phyloP scores from a whole-genome alignment of 2,329 filamentous ascomycete species.

The Curvularia lunata region DNA sequence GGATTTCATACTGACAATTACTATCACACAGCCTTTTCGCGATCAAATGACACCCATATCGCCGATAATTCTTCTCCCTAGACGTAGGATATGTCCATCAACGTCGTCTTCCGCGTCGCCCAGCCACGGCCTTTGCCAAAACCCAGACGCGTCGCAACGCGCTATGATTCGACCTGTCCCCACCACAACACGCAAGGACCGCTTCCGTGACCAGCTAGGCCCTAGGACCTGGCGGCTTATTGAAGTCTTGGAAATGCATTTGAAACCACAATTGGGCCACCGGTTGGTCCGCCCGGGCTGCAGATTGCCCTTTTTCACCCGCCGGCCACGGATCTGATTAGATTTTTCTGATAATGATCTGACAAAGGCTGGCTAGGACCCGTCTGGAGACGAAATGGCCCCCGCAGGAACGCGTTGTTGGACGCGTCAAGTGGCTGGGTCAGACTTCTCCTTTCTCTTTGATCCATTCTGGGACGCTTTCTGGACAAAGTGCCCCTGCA shows the following conservation, averaged over 20 bases:
- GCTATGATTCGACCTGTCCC: constrained; percentile 38
- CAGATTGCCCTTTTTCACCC: constrained; percentile 19
- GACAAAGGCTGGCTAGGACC: constrained; percentile 13
- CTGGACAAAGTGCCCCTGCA: not conserved
- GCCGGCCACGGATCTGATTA: constrained; percentile 36
- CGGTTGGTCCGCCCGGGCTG: constrained; percentile 23
- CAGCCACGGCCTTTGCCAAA: constrained; percentile 35
- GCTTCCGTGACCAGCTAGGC: constrained; percentile 32
- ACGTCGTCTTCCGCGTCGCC: constrained; percentile 24
- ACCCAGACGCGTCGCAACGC: constrained; percentile 42
- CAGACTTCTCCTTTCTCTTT: not conserved
- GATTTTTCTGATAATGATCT: constrained; percentile 27
- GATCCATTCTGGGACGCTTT: not conserved
- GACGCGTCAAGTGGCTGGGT: constrained; percentile 2
- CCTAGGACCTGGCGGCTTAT: constrained; percentile 35
- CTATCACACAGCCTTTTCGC: constrained; percentile 5
- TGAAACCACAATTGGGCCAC: constrained; percentile 18
- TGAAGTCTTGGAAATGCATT: constrained; percentile 41
- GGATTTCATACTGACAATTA: not conserved
- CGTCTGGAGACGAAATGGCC: constrained; percentile 4
- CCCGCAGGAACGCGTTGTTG: constrained; percentile 10
- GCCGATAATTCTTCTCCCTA: not conserved
- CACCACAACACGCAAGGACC: constrained; percentile 42
- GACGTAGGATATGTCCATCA: constrained; percentile 9
- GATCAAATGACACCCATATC: constrained; percentile 28